Evolutionary conservation across 345 rosid genomes (phyloP), one percentile per base, ranked within the genome.

Genomic region (Salix caprea): DNA sequence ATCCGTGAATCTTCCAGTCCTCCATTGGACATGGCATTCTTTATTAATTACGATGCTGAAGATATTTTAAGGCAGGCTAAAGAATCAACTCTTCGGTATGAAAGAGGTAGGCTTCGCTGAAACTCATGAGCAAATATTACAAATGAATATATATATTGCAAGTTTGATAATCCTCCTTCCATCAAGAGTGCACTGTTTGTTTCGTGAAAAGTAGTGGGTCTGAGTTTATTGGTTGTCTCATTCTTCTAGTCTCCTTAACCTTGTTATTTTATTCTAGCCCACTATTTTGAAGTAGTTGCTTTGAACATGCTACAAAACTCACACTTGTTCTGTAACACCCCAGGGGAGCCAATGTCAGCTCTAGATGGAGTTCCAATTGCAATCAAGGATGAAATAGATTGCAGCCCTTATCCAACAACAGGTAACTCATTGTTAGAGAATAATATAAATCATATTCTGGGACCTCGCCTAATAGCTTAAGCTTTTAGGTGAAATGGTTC

Each of bases 301-400:
- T 6, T 50, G 58, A 50, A 19, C 58, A 18, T 50, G 58, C 58
- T 50, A 18, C 19, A 19, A 52, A 52, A 52, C 58, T 52, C 58
- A 18, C 19, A 52, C 58, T 52, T 52, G 58, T 19, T 52, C 58
- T 52, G 10, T 19, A 18, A 18, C 58, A 52, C 40, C 74, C 6
- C 82, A 91, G 96, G 96, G 67, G 69, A 87, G 75, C 88, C 89
- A 36, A 88, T 86, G 75, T 91, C 96, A 2, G 86, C 65, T 64
- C 80, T 91, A 61, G 96, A 91, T 71, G 96, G 96, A 71, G 90
- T 91, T 39, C 93, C 89, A 23, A 76, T 91, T 68, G 96, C 96
- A 4, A 73, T 91, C 65, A 90, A 91, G 86, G 96, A 91, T 76
- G 96, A 91, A 77, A 90, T 91, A 28, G 96, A 91, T 74, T 91